Evolutionary conservation across 768 basidiomycete species (phyloP), one percentile per base, ranked within the genome.

Genomic region (Zangia roseola): DNA sequence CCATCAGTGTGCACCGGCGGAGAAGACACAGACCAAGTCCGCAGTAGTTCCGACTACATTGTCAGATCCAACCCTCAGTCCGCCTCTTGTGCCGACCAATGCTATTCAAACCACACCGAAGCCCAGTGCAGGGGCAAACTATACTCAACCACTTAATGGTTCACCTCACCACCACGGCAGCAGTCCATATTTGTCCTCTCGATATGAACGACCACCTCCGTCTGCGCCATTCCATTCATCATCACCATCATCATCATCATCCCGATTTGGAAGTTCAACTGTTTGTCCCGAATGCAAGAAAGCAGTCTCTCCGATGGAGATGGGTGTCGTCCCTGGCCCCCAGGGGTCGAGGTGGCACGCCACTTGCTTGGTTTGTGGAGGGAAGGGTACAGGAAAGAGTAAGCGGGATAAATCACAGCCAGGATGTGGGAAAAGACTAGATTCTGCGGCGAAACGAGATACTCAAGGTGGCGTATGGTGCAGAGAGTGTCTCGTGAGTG

Each of bases 261-360:
- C 69, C 40, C 68, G 68, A 19, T 69, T 71, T 21, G 69, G 69
- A 24, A 64, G 66, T 47, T 71, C 70, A 6, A 75, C 78, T 49
- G n/a, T 59, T 23, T 93, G 91, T 58, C 88, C 89, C 10, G 89
- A 87, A 21, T 93, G 91, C 64, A 74, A 73, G 44, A 82, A 79
- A 57, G 61, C 79, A 0, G 91, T 92, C 12, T 88, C 87, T 14
- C 80, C 80, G 2, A 91, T 93, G 89, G 91, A 92, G 59, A 75
- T 80, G 49, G 91, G 91, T 9, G 89, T 92, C 25, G 86, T 93
- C 33, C 84, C 88, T 23, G 91, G 91, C 5, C 91, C 91, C 20
- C 84, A 88, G 51, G 86, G 86, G 30, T 83, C 84, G 26, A 78
- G 80, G 53, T 93, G 91, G 91, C 91, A 93, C 64, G 73, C 77